A percentile compares a stretch with the other conserved stretches of the same genome.
Evolutionary conservation across 345 rosid genomes (phyloP).

Genomic region (Sisymbrium irio): DNA sequence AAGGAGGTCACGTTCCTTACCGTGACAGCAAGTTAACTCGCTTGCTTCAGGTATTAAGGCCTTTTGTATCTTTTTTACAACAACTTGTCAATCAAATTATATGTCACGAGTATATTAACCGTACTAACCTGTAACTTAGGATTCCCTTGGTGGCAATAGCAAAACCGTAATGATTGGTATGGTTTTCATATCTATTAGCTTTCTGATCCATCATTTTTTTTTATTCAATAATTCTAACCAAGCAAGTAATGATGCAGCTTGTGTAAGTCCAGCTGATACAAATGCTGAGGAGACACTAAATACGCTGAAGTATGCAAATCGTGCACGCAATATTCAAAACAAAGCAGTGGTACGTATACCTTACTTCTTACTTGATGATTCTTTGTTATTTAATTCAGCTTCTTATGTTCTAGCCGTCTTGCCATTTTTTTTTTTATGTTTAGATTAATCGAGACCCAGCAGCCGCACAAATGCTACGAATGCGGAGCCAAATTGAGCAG

Average conservation of each 20-base stretch:
- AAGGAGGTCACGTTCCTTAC: conserved; percentile 95
- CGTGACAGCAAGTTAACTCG: conserved; percentile 99
- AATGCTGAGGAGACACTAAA: conserved; percentile 97
- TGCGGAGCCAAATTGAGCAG: conserved; percentile 95
- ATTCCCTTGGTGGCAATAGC: conserved; percentile 98
- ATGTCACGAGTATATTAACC: neutral
- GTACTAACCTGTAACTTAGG: conserved; percentile 45
- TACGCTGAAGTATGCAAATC: conserved; percentile 95
- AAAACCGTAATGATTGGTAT: conserved; percentile 99
- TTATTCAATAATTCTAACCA: conserved; percentile 1
- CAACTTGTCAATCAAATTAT: neutral
- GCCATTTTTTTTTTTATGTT: neutral
- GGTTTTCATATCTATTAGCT: conserved; percentile 18
- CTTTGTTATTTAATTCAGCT: neutral
- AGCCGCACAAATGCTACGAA: conserved; percentile 75
- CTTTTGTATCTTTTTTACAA: neutral
- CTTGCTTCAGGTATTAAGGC: conserved; percentile 64
- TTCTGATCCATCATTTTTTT: neutral
- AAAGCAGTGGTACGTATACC: conserved; percentile 75
- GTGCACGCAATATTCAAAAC: conserved; percentile 96
- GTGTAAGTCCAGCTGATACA: conserved; percentile 98
- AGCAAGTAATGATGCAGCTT: conserved; percentile 47
- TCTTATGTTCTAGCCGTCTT: neutral
- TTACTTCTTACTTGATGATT: conserved; percentile 12
- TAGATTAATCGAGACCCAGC: conserved; percentile 92